Percentiles rank a stretch among this genome's conserved stretches.
Conservation (phyloP, 106 monocot genomes). For the Alisma plantagoaquatica region DNA sequence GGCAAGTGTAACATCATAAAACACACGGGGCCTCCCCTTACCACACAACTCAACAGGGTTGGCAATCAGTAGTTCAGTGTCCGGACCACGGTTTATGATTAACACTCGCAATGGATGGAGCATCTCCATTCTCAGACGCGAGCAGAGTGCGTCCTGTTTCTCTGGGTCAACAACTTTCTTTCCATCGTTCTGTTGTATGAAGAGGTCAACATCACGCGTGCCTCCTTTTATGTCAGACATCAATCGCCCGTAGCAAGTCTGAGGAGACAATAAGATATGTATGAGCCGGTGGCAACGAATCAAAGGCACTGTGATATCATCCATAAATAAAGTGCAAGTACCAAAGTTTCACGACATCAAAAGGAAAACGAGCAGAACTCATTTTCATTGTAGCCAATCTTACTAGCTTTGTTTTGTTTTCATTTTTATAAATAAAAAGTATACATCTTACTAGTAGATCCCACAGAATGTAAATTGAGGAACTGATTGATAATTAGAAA, state of each 20-base stretch:
- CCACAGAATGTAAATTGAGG: too few relatives aligned
- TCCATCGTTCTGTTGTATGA: slow-evolving; percentile 63
- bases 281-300: too few relatives aligned
- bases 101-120: slow-evolving; percentile 65
- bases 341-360: too few relatives aligned
- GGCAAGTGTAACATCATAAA: slow-evolving; percentile 67
- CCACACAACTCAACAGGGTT: slow-evolving; percentile 83
- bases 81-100: slow-evolving; percentile 62
- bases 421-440: too few relatives aligned
- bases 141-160: slow-evolving; percentile 53
- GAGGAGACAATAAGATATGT: too few relatives aligned
- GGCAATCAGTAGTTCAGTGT: slow-evolving; percentile 74
- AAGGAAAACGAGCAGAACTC: too few relatives aligned
- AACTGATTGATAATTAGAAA: too few relatives aligned
- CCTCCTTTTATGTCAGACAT: slow-evolving; percentile 64
- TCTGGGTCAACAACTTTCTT: slow-evolving; percentile 72
- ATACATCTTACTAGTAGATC: too few relatives aligned
- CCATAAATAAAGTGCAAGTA: too few relatives aligned
- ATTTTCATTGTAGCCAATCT: too few relatives aligned
- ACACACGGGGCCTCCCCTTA: slow-evolving; percentile 81
- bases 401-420: too few relatives aligned
- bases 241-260: slow-evolving; percentile 68
- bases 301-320: too few relatives aligned
- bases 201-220: slow-evolving; percentile 74
- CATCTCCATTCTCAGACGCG: slow-evolving; percentile 56